Evolutionary conservation across 805 yeast genomes (phyloP), one percentile per base, ranked within the genome.

Genomic region (Metschnikowia reukaufii): DNA sequence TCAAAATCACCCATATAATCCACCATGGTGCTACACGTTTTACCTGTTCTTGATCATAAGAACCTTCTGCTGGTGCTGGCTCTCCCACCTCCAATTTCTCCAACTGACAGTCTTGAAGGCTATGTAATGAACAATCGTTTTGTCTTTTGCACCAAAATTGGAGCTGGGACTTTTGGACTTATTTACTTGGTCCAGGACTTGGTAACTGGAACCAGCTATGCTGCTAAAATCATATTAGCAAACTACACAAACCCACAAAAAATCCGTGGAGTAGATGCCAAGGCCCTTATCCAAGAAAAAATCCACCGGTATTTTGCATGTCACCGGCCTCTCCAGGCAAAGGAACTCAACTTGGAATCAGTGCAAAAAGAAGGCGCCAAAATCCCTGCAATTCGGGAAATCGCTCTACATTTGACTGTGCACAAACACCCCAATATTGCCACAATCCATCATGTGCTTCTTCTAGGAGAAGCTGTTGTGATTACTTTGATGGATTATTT

Each of bases 401-500:
- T 89, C 34, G 73, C 82, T 7, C 70, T 88, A 35, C 97, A 92
- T 56, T 64, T 84, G 52, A 76, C 73, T 51, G 92, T 88, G 6
- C 94, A 87, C 59, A 62, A 75, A 16, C 96, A 90, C 64, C 88
- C 88, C 34, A 86, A 88, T 62, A 79, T 92, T 21, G 80, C 86
- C 29, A 76, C 86, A 12, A 84, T 92, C 39, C 85, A 85, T 57
- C 83, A 85, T 57, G 87, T 88, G 36, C 74, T 85, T 52, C 84
- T 82, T 49, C 73, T 81, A 15, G 78, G 77, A 42, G 66, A 73
- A 31, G 43, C 63, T 39, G 83, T 83, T 2, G 61, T 81, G 17
- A 83, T 87, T 56, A 83, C 88, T 19, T 76, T 92, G 8, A 84
- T 91, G 88, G 98, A 92, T 64, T 89, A 87, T 65, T 86, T 76